Percentiles rank a stretch among this genome's conserved stretches.
Conservation (phyloP, 176 grass and related monocot species). For the Saccharum officinarum region DNA sequence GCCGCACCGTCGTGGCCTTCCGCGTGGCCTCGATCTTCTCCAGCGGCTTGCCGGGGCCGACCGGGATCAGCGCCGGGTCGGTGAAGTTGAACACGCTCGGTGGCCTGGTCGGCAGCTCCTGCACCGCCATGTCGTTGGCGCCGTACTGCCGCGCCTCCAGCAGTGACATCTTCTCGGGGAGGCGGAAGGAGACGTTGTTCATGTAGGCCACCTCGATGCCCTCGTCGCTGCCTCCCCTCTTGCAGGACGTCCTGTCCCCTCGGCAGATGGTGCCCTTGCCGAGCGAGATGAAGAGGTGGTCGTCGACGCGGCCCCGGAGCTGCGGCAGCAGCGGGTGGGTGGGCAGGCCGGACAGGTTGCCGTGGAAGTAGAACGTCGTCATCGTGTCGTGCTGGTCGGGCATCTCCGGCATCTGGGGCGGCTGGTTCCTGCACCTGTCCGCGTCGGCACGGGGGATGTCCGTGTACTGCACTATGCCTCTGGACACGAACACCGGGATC, state of each 20-base stretch:
- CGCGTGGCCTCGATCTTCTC: slow-evolving; percentile 10
- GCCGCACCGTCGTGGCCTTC: slow-evolving; percentile 19
- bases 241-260: not conserved
- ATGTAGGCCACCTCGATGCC: slow-evolving; percentile 3
- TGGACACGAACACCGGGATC: slow-evolving; percentile 7
- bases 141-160: not conserved
- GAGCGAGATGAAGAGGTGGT: slow-evolving; percentile 4
- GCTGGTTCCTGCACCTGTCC: not conserved
- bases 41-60: not conserved
- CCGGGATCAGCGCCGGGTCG: not conserved
- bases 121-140: not conserved
- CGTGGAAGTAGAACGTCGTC: slow-evolving; percentile 10
- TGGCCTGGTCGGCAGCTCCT: not conserved
- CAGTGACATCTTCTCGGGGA: not conserved
- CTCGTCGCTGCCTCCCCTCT: not conserved
- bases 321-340: not conserved
- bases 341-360: slow-evolving; percentile 17
- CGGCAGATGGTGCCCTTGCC: not conserved
- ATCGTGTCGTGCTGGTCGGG: slow-evolving; percentile 18
- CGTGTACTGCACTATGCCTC: not conserved
- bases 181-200: slow-evolving; percentile 25
- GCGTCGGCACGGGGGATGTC: not conserved
- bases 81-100: not conserved
- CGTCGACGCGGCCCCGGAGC: not conserved
- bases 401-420: not conserved